Percentiles rank a stretch among this genome's conserved stretches.
Conservation (phyloP, 768 basidiomycete genomes). For the Lactifluus piperatus region DNA sequence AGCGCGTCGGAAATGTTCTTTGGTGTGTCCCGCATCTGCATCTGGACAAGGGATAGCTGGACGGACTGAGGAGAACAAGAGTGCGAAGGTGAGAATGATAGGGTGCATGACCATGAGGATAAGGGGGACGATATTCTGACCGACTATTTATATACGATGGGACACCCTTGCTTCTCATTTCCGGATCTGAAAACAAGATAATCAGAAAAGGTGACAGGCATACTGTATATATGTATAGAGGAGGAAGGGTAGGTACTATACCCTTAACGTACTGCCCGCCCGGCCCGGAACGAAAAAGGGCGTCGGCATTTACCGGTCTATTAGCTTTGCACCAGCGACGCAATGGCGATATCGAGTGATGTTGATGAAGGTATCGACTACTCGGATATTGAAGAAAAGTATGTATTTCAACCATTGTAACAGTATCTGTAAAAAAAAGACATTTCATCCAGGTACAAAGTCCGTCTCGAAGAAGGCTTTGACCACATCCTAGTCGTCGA, state of each 20-base stretch:
- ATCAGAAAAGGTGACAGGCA: no score
- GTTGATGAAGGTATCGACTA: constrained; percentile 18
- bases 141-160: no score
- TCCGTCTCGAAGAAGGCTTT: constrained; percentile 76
- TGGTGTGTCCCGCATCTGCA: constrained; percentile 18
- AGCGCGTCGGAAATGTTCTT: constrained; percentile 30
- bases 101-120: no score
- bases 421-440: neutral
- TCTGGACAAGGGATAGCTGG: neutral
- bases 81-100: constrained; percentile 9
- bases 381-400: constrained; percentile 21
- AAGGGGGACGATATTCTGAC: no score
- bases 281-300: no score
- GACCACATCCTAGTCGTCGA: constrained; percentile 92
- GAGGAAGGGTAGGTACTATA: no score
- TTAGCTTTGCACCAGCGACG: neutral
- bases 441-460: constrained; percentile 57
- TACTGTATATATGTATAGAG: no score
- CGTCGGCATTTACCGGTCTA: constrained; percentile 5
- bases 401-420: neutral
- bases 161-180: no score
- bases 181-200: no score
- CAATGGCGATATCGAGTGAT: constrained; percentile 8
- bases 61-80: constrained; percentile 17
- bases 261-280: no score